Conservation (phyloP, 129 eudicot genomes). For the Dittrichia graveolens region DNA sequence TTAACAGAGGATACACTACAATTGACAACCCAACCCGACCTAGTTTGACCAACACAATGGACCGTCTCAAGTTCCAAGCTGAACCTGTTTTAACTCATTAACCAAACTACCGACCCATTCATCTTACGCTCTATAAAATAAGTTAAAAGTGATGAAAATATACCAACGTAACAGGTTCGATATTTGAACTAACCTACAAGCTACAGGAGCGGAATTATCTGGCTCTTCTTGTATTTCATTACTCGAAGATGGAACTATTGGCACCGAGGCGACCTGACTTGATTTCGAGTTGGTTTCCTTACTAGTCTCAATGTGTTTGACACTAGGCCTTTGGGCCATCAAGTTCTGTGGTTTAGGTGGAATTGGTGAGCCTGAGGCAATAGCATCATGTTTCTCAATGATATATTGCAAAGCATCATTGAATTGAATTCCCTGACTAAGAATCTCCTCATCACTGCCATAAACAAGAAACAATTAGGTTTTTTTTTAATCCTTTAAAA, state of each 20-base stretch:
- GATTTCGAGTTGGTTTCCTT: constrained; percentile 26
- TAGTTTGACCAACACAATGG: too few species aligned
- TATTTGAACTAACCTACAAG: constrained; percentile 54
- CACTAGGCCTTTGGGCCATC: constrained; percentile 23
- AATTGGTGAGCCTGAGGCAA: constrained; percentile 73
- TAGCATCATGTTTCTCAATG: constrained; percentile 83
- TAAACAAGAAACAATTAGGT: not conserved
- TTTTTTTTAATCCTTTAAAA: not conserved
- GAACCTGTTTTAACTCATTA: not conserved
- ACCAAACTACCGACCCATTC: not conserved
- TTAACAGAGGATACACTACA: too few species aligned
- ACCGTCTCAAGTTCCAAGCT: too few species aligned
- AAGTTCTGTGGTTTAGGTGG: constrained; percentile 41
- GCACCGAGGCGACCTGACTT: constrained; percentile 37
- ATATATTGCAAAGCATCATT: constrained; percentile 63
- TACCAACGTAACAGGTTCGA: not conserved
- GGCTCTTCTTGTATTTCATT: constrained; percentile 68
- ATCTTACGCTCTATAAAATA: not conserved
- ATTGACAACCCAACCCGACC: not conserved
- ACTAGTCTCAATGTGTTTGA: constrained; percentile 35
- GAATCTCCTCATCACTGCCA: constrained; percentile 88
- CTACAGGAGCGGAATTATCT: constrained; percentile 55
- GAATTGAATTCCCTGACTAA: constrained; percentile 69
- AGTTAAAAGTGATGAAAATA: not conserved
- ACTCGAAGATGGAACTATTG: constrained; percentile 27